Base-by-base conservation (phyloP, 345 rosid genomes). In the Camelina sativa region DNA sequence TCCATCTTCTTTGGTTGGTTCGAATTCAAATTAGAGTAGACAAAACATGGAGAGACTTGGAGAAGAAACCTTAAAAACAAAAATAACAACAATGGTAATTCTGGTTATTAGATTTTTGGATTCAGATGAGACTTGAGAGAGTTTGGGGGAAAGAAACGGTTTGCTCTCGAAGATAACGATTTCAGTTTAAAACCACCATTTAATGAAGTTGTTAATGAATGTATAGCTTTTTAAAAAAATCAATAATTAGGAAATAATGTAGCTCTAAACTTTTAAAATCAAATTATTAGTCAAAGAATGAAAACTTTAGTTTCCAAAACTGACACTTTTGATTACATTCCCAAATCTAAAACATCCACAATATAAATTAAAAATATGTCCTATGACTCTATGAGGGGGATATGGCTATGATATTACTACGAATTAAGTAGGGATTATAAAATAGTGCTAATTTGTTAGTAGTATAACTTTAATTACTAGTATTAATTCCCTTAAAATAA, bases 1-100 rank as follows among this genome's bases (percentile, higher is more conserved):
- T 85, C 88, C 96, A 87, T 87, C 20, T 47, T 23, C 46, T 23
- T 52, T 44, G 40, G 34, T 32, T 44, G 40, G 22, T 44, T 30
- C 60, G 55, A 46, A 22, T 25, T 60, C 32, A 30, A 40, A 20
- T 65, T 28, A 48, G 41, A 50, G 15, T 16, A 6, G 2, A 71
- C 3, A 52, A 7, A 73, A 47, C 62, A 57, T 54, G 37, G 37
- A 23, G 44, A 70, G n/a, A 69, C 57, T 53, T 41, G 50, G 10
- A 78, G 62, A 72, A 71, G 56, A 78, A 71, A 55, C 59, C 32
- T 66, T 32, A 55, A 19, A 4, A 34, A 7, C 0, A 32, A 11
- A 37, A 1, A 34, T 0, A 15, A 37, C 6, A 16, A 51, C 51
- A 67, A 52, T 44, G 52, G 71, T 55, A 69, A 64, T 61, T 61